A percentile compares a stretch with the other conserved stretches of the same genome.
Evolutionary conservation across 2,329 filamentous ascomycete species (phyloP).

Genomic region (Clarireedia homoeocarpa): DNA sequence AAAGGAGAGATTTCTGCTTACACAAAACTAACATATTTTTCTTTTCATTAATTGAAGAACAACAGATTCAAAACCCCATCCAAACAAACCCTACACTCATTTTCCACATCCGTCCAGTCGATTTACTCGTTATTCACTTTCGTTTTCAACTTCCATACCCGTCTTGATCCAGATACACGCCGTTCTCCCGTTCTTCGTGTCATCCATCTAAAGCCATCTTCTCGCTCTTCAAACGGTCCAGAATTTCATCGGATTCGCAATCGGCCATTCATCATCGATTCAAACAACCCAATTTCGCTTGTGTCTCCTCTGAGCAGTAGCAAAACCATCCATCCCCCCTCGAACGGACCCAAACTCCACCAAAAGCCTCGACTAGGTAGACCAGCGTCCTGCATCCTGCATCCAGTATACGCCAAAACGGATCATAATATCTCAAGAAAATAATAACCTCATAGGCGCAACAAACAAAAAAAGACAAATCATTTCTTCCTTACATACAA

Average conservation of each 20-base stretch:
- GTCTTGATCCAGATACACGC: too few species aligned
- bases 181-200: background rate
- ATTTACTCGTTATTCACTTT: background rate
- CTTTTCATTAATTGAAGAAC: background rate
- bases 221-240: background rate
- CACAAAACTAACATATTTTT: slow-evolving; percentile 5
- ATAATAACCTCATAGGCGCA: too few species aligned
- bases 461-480: too few species aligned
- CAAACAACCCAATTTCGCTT: background rate
- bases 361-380: too few species aligned
- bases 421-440: too few species aligned
- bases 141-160: background rate
- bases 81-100: background rate
- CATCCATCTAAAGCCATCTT: background rate
- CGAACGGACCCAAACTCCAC: background rate
- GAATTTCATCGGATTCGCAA: background rate
- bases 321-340: background rate
- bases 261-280: background rate
- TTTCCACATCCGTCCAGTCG: background rate
- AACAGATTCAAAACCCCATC: background rate
- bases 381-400: too few species aligned
- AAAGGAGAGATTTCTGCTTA: background rate
- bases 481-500: too few species aligned
- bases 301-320: background rate
- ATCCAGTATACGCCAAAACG: too few species aligned